phyloP scores from a whole-genome alignment of 2,329 filamentous ascomycete species.

The Alternaria viburni region DNA sequence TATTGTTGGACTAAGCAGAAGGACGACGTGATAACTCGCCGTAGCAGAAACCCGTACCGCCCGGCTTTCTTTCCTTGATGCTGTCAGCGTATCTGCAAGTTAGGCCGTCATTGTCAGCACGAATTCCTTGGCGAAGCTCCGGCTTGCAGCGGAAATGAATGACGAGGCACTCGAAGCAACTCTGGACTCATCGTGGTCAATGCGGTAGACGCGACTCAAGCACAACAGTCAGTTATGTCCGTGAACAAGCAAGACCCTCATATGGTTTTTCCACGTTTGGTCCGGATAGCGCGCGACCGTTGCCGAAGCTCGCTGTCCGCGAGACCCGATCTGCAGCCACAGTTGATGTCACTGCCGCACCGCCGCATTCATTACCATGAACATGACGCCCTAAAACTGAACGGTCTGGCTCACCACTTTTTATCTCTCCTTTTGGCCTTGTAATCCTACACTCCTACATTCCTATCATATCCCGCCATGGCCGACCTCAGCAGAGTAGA shows the following conservation, averaged over 20 bases:
- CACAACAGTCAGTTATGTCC: constrained; percentile 6
- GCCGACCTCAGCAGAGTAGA: constrained; percentile 46
- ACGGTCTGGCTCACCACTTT: constrained; percentile 17
- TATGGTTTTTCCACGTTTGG: constrained; percentile 17
- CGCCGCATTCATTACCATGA: constrained; percentile 27
- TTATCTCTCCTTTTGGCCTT: constrained; percentile 5
- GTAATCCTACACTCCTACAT: not conserved
- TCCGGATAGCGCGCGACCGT: constrained; percentile 20
- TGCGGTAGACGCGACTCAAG: constrained; percentile 5
- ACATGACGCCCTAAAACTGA: constrained; percentile 32
- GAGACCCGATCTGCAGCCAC: constrained; percentile 22
- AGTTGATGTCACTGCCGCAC: constrained; percentile 36
- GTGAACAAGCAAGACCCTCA: not conserved
- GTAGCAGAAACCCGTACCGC: not conserved
- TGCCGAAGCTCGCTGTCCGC: constrained; percentile 19
- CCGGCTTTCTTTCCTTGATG: not conserved
- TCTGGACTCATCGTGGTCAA: constrained; percentile 14
- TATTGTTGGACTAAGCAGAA: not conserved
- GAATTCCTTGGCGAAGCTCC: constrained; percentile 14
- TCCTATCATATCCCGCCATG: constrained; percentile 25
- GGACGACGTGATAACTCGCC: not conserved
- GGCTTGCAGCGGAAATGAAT: constrained; percentile 25
- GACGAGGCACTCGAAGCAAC: not conserved
- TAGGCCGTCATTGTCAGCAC: constrained; percentile 1
- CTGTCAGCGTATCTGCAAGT: not conserved